phyloP scores from a whole-genome alignment of 164 flowering plant genomes.

The Akebia trifoliata region DNA sequence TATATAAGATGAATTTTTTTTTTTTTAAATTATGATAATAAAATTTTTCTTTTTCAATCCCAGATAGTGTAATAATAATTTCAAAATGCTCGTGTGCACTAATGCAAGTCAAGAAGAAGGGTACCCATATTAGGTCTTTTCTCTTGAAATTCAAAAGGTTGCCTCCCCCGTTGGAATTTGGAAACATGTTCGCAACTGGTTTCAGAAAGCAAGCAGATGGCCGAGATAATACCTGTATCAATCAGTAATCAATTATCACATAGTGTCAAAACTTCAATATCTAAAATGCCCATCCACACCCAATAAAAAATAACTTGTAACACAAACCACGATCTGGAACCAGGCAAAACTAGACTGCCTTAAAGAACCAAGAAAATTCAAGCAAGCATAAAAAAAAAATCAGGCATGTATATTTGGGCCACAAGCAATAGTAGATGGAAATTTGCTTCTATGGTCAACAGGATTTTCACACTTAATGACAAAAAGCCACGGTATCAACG shows the following conservation, averaged over 20 bases:
- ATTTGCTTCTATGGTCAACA: not conserved
- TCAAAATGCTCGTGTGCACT: not conserved
- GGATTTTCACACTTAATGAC: not conserved
- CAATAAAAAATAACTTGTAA: no score
- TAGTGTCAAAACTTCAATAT: not conserved
- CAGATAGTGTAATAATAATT: not conserved
- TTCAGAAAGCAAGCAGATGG: slow-evolving; percentile 75
- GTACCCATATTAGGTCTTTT: slow-evolving; percentile 82
- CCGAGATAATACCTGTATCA: slow-evolving; percentile 55
- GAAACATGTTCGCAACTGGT: slow-evolving; percentile 50
- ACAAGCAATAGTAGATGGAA: not conserved
- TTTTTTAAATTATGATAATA: slow-evolving; percentile 3
- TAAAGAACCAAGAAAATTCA: no score
- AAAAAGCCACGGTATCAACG: not conserved
- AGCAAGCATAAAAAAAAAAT: no score
- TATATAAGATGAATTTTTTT: no score
- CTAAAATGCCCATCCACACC: not conserved
- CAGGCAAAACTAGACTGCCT: no score
- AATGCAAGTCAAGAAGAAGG: slow-evolving; percentile 3
- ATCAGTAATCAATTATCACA: slow-evolving; percentile 9
- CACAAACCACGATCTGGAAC: no score
- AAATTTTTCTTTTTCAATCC: slow-evolving; percentile 14
- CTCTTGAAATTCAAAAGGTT: slow-evolving; percentile 71
- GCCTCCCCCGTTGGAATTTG: slow-evolving; percentile 43
- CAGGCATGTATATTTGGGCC: no score